Conservation (phyloP, 257 asterid genomes). For the Striga asiatica region DNA sequence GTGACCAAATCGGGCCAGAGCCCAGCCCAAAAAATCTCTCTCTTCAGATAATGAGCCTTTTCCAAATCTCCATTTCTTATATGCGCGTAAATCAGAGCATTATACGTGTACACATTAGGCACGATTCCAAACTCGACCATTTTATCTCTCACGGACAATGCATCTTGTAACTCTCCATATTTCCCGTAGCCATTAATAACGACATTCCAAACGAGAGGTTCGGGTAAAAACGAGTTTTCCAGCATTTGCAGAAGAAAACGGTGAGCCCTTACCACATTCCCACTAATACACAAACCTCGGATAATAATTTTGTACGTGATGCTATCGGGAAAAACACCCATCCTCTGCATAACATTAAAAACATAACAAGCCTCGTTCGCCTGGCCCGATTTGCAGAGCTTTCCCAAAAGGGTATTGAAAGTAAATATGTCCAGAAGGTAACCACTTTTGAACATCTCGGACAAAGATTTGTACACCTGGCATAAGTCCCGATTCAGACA, state of each 20-base stretch:
- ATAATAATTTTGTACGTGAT: constrained; percentile 64
- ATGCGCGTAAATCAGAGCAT: constrained; percentile 50
- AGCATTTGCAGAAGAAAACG: constrained; percentile 45
- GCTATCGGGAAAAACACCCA: constrained; percentile 60
- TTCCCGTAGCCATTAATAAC: constrained; percentile 60
- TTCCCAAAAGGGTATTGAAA: constrained; percentile 55
- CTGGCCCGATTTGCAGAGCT: constrained; percentile 59
- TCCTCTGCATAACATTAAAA: constrained; percentile 50
- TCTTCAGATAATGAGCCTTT: constrained; percentile 43
- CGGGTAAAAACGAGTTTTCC: constrained; percentile 38
- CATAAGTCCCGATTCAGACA: constrained; percentile 39
- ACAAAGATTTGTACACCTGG: constrained; percentile 31
- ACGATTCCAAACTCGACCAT: constrained; percentile 55
- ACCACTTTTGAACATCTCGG: constrained; percentile 64
- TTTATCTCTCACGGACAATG: constrained; percentile 37
- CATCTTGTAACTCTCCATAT: constrained; percentile 37
- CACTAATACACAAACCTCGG: constrained; percentile 51
- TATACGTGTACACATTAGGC: constrained; percentile 69
- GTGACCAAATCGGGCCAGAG: constrained; percentile 59
- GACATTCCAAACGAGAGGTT: constrained; percentile 64
- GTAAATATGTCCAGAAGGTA: constrained; percentile 51
- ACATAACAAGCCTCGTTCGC: constrained; percentile 61
- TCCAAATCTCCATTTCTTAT: constrained; percentile 35
- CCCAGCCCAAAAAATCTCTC: constrained; percentile 49
- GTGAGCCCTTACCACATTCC: constrained; percentile 41